Evolutionary conservation across 2,329 filamentous ascomycete genomes (phyloP).

Genomic region (Penicillium corylophilum): DNA sequence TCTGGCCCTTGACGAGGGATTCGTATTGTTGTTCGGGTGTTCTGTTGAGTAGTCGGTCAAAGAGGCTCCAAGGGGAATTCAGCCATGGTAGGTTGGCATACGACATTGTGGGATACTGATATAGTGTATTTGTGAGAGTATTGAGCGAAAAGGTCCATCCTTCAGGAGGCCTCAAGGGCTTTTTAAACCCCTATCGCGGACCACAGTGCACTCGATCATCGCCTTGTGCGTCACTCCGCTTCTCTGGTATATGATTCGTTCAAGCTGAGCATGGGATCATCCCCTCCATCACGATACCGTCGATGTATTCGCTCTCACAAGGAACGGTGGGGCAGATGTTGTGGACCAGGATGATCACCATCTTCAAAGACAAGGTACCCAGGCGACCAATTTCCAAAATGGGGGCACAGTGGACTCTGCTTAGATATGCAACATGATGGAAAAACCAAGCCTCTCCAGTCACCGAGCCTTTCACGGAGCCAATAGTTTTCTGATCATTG

Average conservation of each 20-base stretch:
- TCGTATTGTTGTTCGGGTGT: conserved; percentile 13
- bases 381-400: background rate
- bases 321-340: background rate
- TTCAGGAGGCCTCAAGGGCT: too few species aligned
- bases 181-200: too few species aligned
- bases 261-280: background rate
- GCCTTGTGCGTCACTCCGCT: background rate
- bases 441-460: too few species aligned
- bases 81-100: background rate
- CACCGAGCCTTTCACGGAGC: too few species aligned
- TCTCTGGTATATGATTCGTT: background rate
- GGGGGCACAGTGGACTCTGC: too few species aligned
- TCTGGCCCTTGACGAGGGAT: conserved; percentile 6
- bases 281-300: background rate
- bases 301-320: background rate
- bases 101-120: background rate
- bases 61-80: background rate
- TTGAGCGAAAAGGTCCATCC: too few species aligned
- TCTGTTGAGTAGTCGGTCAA: background rate
- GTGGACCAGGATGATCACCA: background rate
- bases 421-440: too few species aligned
- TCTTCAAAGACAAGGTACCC: background rate
- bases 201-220: background rate
- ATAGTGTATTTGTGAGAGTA: too few species aligned
- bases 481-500: background rate